Base-by-base conservation (phyloP, 139 green algal genomes). In the Mesotaenium endlicherianum region DNA sequence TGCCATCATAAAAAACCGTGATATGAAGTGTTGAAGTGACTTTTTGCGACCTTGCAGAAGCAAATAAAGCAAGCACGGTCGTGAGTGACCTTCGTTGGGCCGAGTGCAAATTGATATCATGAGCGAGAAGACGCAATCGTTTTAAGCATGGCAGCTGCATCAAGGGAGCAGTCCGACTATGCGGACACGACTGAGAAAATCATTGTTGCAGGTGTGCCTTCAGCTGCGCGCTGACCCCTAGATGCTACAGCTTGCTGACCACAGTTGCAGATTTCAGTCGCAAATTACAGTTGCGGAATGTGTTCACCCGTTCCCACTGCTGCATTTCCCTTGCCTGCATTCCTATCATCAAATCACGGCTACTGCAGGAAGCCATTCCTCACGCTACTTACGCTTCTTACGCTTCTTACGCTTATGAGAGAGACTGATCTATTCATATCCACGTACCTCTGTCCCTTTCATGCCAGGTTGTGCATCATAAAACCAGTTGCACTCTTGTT, bases 141-240 rank as follows among this genome's bases (percentile, higher is more conserved):
- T n/a, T n/a, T n/a, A 72, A 11, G 5, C 6, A 72, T 72, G 60
- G 60, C 60, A 38, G 6, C 60, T 11, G 60, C 60, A 5, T 47
- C 11, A 6, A 38, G 43, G 36, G 60, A 72, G 11, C 60, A 72
- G 6, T 72, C 60, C 8, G 43, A 36, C 60, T 72, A 72, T 11
- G 60, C 5, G 6, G 60, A 72, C 41, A 38, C 60, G 5, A 38
- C 11, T 8, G 60, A 72, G 43, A 72, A 72, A 11, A 72, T 72
- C 60, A 72, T 72, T 11, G 11, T 72, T 72, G 60, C 60, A 6
- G 60, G 60, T 72, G 43, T 26, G 53, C 53, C 53, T 64, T 26
- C 53, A 26, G 20, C 20, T 34, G 20, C 53, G 26, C 26, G 26
- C 53, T 26, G 20, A 20, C 26, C 26, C 53, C 26, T 64, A 34